phyloP scores from a whole-genome alignment of 768 basidiomycete species.

The Russula abietina region DNA sequence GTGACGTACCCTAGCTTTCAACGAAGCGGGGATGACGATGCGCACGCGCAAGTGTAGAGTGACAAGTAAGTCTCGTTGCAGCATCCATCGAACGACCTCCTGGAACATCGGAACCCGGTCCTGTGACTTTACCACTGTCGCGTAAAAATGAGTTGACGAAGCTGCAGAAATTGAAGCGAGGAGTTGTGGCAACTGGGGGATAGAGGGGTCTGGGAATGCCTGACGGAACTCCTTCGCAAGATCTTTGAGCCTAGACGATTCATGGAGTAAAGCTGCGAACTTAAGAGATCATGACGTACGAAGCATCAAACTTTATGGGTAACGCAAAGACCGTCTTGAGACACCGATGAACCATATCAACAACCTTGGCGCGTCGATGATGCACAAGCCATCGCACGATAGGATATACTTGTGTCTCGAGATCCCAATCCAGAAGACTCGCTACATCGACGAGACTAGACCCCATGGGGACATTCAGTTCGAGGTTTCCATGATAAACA shows the following conservation, averaged over 20 bases:
- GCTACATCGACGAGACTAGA: constrained; percentile 68
- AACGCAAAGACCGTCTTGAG: constrained; percentile 80
- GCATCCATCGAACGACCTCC: too few relatives aligned
- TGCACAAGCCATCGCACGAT: constrained; percentile 91
- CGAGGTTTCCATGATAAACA: neutral
- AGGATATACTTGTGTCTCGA: constrained; percentile 77
- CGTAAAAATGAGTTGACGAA: constrained; percentile 70
- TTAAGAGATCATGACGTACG: constrained; percentile 42
- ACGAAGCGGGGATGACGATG: constrained; percentile 65
- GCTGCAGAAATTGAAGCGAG: constrained; percentile 71
- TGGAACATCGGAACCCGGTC: too few relatives aligned
- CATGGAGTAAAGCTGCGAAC: constrained; percentile 15
- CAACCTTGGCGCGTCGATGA: constrained; percentile 82
- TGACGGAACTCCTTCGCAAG: constrained; percentile 56
- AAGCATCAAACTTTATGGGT: constrained; percentile 52
- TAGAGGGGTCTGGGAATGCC: constrained; percentile 49
- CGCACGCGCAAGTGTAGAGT: constrained; percentile 56
- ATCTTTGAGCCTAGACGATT: constrained; percentile 41
- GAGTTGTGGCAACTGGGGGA: constrained; percentile 69
- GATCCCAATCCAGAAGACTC: constrained; percentile 73
- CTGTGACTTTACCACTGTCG: constrained; percentile 35
- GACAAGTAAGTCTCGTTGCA: too few relatives aligned
- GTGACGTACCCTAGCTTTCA: constrained; percentile 65
- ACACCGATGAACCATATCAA: constrained; percentile 74
- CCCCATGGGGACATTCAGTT: neutral